Conservation (phyloP, 1,284 basidiomycete genomes). For the Puccinia coronata region DNA sequence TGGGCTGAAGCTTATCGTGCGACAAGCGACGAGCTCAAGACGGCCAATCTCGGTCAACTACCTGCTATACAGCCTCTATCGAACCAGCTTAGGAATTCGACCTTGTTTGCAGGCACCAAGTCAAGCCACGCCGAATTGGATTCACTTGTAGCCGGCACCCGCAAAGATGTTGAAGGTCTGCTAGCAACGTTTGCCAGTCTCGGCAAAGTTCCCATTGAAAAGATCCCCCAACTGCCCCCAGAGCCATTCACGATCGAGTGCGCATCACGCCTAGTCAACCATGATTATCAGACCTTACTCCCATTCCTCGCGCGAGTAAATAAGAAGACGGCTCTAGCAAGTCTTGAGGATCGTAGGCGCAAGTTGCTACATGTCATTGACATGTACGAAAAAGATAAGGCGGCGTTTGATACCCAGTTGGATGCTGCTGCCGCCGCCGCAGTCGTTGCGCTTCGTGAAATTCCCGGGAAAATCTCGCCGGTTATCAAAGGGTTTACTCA, state of each 20-base stretch:
- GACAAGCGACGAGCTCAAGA: slow-evolving; percentile 49
- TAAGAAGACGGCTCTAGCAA: slow-evolving; percentile 70
- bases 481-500: slow-evolving; percentile 98
- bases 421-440: slow-evolving; percentile 86
- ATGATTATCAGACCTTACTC: slow-evolving; percentile 72
- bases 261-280: slow-evolving; percentile 60
- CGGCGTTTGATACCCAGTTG: slow-evolving; percentile 81
- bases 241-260: slow-evolving; percentile 73
- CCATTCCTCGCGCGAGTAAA: slow-evolving; percentile 71
- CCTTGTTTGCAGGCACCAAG: slow-evolving; percentile 70
- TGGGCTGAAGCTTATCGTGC: slow-evolving; percentile 67
- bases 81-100: slow-evolving; percentile 65
- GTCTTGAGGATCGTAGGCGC: slow-evolving; percentile 75
- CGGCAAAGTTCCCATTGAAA: slow-evolving; percentile 77
- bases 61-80: slow-evolving; percentile 45
- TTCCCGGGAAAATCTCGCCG: slow-evolving; percentile 90
- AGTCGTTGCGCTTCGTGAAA: slow-evolving; percentile 77
- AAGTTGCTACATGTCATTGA: slow-evolving; percentile 76
- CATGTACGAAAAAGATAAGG: slow-evolving; percentile 79
- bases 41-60: slow-evolving; percentile 42
- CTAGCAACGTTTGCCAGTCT: slow-evolving; percentile 78
- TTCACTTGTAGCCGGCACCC: slow-evolving; percentile 75
- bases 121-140: slow-evolving; percentile 90
- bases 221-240: slow-evolving; percentile 76
- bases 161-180: slow-evolving; percentile 76